Evolutionary conservation across 2,329 filamentous ascomycete species (phyloP), one percentile per base, ranked within the genome.

Genomic region (Tolypocladium amazonense): DNA sequence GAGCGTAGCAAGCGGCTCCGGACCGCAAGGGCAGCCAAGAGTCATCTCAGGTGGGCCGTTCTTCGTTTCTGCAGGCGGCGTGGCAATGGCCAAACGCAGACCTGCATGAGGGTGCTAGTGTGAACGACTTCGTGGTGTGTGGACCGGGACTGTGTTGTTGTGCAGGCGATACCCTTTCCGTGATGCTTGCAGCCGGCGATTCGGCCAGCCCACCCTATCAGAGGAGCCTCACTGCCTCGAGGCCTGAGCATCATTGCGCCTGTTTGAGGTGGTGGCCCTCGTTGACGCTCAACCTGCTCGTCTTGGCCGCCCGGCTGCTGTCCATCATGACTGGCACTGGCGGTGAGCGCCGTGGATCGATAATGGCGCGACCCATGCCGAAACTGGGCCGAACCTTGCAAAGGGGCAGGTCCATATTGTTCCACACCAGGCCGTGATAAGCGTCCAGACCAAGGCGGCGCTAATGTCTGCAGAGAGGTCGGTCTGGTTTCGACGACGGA

Each of bases 381-480:
- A 38, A 43, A 53, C 52, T 52, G 33, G 50, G 60, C 45, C 58
- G 43, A 33, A 39, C 41, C 15, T 41, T 15, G 20, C 15, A 25
- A 38, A 6, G 12, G 55, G 55, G 38, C 15, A 50, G 25, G 53
- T 45, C 56, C 59, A 56, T 39, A 8, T 25, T 41, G 58, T 37
- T 56, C 53, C 59, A 59, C 59, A 38, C 38, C 33, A 37, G 41
- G 25, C 23, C 52, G 52, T 56, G 39, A 59, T 38, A 52, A 58
- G 59, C 59, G 35, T 59, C 58, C 20, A 52, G 52, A 35, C 57
- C 53, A 52, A 25, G 38, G 12, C n/a, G 55, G 38, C 55, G 45
- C 60, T 59, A 61, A 35, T 39, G 41, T 52, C 30, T 58, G 56
- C 59, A 47, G 43, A 45, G 57, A 59, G 41, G 57, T 33, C 58